Conservation (phyloP, 768 basidiomycete species). For the Boletales sp. region DNA sequence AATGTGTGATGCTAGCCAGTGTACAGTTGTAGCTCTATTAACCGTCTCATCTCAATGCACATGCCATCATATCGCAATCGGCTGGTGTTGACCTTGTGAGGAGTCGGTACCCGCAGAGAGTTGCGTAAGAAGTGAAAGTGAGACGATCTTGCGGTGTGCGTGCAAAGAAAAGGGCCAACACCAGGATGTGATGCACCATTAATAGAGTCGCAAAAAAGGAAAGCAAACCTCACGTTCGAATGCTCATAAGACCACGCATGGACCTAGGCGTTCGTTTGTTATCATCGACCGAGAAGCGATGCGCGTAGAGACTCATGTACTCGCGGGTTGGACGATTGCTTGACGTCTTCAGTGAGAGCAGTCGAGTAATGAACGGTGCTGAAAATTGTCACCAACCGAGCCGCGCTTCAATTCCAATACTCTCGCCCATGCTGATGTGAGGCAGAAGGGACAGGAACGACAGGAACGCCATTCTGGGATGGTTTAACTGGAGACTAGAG, state of each 20-base stretch:
- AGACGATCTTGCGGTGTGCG: constrained; percentile 25
- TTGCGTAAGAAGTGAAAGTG: no score
- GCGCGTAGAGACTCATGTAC: constrained; percentile 14
- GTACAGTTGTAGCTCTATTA: no score
- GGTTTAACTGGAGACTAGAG: constrained; percentile 35
- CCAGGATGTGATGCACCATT: constrained; percentile 2
- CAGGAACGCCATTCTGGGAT: constrained; percentile 29
- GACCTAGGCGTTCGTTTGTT: constrained; percentile 3
- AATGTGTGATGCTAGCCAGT: no score
- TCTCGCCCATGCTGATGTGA: constrained; percentile 23
- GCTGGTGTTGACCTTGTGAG: no score
- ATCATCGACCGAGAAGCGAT: not conserved
- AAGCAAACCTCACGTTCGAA: constrained; percentile 23
- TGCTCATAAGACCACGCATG: constrained; percentile 18
- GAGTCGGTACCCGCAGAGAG: no score
- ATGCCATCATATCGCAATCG: no score
- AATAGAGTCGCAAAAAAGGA: not conserved
- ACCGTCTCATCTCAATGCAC: no score
- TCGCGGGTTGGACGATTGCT: constrained; percentile 16
- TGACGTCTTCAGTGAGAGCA: constrained; percentile 18
- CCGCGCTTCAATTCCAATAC: constrained; percentile 12
- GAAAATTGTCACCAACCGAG: constrained; percentile 29
- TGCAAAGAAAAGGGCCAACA: constrained; percentile 29
- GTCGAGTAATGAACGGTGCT: constrained; percentile 26
- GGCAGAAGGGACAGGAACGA: constrained; percentile 32